Percentiles rank a stretch among this genome's conserved stretches.
phyloP scores from a whole-genome alignment of 179 eudicot genomes.

The Dionaea muscipula region DNA sequence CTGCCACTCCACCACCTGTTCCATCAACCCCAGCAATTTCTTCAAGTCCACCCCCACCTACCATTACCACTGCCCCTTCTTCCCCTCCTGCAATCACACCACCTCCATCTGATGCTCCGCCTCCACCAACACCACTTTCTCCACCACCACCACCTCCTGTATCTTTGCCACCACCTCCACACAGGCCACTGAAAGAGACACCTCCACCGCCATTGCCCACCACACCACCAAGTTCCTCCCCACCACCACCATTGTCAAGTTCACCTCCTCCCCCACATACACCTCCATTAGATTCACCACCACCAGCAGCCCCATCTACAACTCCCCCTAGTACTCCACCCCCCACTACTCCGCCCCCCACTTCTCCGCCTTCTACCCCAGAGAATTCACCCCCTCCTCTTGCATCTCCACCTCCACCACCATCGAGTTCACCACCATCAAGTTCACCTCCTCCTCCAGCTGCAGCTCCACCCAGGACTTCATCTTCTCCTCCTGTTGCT shows the following conservation, averaged over 20 bases:
- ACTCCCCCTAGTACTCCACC: constrained; percentile 24
- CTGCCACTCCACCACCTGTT: neutral
- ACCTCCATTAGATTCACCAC: constrained; percentile 11
- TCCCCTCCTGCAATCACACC: constrained; percentile 20
- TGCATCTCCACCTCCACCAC: constrained; percentile 12
- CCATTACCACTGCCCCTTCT: constrained; percentile 20
- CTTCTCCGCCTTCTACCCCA: constrained; percentile 23
- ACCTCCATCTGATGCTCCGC: constrained; percentile 6
- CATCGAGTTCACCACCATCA: constrained; percentile 23
- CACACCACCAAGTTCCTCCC: constrained; percentile 13
- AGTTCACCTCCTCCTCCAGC: constrained; percentile 26
- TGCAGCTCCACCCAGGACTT: constrained; percentile 10
- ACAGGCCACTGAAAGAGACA: constrained; percentile 6
- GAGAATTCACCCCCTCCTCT: constrained; percentile 26
- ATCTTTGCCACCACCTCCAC: constrained; percentile 6
- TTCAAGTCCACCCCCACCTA: constrained; percentile 22
- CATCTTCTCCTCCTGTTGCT: constrained; percentile 12
- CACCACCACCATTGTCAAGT: constrained; percentile 14
- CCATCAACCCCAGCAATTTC: constrained; percentile 23
- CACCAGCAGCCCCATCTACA: constrained; percentile 12
- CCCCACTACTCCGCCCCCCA: constrained; percentile 14
- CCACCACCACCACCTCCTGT: constrained; percentile 28
- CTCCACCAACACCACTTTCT: constrained; percentile 21
- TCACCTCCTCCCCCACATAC: constrained; percentile 20
- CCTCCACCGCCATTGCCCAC: constrained; percentile 10